Conservation (phyloP, 176 grass and related monocot genomes). For the Musa itinerans region DNA sequence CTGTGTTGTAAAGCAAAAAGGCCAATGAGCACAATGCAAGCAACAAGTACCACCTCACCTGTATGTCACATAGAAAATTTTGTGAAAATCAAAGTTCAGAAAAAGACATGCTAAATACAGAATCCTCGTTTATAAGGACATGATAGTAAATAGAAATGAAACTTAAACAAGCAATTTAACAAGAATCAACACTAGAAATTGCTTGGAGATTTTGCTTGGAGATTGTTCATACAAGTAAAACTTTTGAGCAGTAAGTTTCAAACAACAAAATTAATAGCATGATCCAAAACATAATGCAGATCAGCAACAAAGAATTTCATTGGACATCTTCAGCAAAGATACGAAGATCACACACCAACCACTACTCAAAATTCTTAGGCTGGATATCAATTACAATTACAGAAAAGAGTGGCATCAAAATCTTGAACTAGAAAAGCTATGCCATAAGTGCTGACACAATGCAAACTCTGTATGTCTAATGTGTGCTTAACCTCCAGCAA, state of each 20-base stretch:
- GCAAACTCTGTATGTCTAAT: not conserved
- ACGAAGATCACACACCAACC: too few relatives aligned
- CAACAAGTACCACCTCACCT: constrained; percentile 72
- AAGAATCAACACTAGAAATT: not conserved
- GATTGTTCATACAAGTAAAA: not conserved
- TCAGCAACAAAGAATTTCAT: not conserved
- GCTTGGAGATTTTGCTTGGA: not conserved
- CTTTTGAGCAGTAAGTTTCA: not conserved
- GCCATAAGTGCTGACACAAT: not conserved
- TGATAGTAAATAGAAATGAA: not conserved
- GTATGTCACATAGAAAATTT: constrained; percentile 3
- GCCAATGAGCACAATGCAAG: constrained; percentile 78
- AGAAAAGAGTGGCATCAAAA: not conserved
- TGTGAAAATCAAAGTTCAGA: not conserved
- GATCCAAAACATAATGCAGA: not conserved
- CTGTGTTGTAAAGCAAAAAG: constrained; percentile 84
- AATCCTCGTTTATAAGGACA: not conserved
- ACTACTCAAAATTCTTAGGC: not conserved
- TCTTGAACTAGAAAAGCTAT: not conserved
- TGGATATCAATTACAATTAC: not conserved
- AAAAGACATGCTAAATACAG: not conserved
- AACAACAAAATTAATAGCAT: not conserved
- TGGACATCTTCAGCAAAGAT: not conserved
- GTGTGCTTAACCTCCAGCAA: not conserved
- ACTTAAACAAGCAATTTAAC: not conserved